phyloP scores from a whole-genome alignment of 345 rosid species.

The Firmiana major region DNA sequence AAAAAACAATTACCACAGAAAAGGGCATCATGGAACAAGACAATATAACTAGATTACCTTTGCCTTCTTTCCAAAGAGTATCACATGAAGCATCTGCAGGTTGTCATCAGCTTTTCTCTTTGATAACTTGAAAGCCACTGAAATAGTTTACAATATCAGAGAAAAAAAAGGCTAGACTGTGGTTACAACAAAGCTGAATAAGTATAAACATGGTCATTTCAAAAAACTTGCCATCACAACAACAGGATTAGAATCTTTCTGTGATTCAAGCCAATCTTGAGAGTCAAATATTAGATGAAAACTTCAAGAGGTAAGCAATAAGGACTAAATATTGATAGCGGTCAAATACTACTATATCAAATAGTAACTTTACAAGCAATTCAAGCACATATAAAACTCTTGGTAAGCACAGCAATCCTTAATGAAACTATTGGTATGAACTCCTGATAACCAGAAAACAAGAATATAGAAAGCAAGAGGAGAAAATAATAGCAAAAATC shows the following conservation, averaged over 20 bases:
- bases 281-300: not conserved
- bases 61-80: slow-evolving; percentile 95
- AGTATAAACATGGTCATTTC: not conserved
- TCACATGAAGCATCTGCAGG: slow-evolving; percentile 65
- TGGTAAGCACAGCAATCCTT: not conserved
- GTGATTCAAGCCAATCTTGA: not conserved
- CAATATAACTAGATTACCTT: slow-evolving; percentile 47
- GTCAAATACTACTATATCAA: not conserved
- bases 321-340: not conserved
- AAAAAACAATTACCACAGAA: not conserved
- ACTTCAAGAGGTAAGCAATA: not conserved
- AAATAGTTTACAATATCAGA: slow-evolving; percentile 34
- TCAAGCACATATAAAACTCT: not conserved
- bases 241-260: not conserved
- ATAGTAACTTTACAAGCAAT: not conserved
- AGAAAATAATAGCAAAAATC: not conserved
- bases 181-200: slow-evolving; percentile 9
- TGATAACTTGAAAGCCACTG: slow-evolving; percentile 96
- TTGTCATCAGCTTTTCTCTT: slow-evolving; percentile 92
- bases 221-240: not conserved
- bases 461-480: not conserved
- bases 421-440: not conserved
- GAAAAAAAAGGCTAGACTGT: slow-evolving; percentile 10
- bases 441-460: not conserved
- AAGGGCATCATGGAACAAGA: slow-evolving; percentile 6